phyloP scores from a whole-genome alignment of 345 rosid genomes.

The Eucalyptus regnans region DNA sequence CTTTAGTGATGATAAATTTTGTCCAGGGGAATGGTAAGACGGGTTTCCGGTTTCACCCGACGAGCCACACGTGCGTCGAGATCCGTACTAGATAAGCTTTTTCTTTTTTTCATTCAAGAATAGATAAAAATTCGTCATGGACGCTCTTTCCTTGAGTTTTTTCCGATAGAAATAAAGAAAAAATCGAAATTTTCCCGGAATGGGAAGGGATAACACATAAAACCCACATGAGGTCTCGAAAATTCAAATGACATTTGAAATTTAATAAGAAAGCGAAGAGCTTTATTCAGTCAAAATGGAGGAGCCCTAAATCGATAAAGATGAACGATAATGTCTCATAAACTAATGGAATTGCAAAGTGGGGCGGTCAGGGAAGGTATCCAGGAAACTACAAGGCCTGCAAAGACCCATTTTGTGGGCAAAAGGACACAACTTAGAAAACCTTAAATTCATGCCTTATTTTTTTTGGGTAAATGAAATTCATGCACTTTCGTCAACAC shows the following conservation, averaged over 20 bases:
- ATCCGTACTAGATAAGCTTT: neutral
- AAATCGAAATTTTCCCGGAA: neutral
- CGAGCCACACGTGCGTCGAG: neutral
- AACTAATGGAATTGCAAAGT: neutral
- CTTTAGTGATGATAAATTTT: neutral
- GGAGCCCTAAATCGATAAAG: neutral
- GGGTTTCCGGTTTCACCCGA: neutral
- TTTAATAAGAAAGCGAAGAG: neutral
- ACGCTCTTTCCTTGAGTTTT: rapidly evolving
- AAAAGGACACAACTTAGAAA: neutral
- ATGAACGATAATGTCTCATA: neutral
- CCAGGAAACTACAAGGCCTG: neutral
- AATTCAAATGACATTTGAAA: neutral
- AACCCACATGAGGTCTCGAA: rapidly evolving
- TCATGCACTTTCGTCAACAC: neutral
- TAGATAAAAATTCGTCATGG: neutral
- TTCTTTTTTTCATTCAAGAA: neutral
- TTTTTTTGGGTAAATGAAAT: neutral
- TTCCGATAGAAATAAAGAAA: rapidly evolving
- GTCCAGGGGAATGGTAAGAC: neutral
- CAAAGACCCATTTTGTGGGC: neutral
- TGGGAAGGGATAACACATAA: neutral
- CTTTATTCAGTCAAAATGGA: neutral
- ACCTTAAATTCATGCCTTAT: neutral
- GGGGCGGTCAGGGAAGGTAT: neutral